A percentile compares a stretch with the other conserved stretches of the same genome.
phyloP scores from a whole-genome alignment of 139 green algal genomes.

The Pleodorina starrii region DNA sequence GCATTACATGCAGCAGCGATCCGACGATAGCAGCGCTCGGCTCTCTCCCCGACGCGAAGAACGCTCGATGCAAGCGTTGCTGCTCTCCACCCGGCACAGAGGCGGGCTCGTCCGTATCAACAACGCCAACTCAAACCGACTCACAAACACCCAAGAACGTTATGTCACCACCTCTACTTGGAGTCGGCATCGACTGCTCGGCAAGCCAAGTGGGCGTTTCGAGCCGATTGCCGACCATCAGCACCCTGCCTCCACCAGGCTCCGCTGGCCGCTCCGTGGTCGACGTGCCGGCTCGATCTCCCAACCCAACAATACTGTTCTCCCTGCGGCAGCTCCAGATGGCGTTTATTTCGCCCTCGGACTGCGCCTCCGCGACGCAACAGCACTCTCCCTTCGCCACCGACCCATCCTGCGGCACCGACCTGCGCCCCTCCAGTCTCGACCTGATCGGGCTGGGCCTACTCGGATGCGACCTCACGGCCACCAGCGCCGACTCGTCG shows the following conservation, averaged over 20 bases:
- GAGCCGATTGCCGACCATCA: not conserved
- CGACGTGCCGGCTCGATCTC: not conserved
- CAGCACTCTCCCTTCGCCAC: not conserved
- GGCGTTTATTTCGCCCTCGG: not conserved
- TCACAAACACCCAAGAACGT: too few species aligned
- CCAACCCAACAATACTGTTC: not conserved
- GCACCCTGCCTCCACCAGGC: not conserved
- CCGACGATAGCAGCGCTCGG: not conserved
- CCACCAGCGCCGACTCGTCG: not conserved
- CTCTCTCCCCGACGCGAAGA: not conserved
- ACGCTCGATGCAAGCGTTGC: not conserved
- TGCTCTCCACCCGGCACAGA: not conserved
- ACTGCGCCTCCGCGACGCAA: not conserved
- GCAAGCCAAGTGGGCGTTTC: not conserved
- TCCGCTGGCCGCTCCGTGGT: not conserved
- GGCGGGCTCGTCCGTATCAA: not conserved
- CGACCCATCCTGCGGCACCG: not conserved
- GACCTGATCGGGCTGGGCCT: not conserved
- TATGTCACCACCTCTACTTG: too few species aligned
- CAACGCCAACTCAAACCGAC: not conserved
- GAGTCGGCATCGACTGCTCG: too few species aligned
- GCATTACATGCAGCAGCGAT: not conserved
- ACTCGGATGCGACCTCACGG: not conserved
- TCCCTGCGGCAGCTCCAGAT: conserved; percentile 13
- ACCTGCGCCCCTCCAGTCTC: not conserved